Percentiles rank a stretch among this genome's conserved stretches.
phyloP scores from a whole-genome alignment of 2,329 filamentous ascomycete species.

The Neonectria sp. region DNA sequence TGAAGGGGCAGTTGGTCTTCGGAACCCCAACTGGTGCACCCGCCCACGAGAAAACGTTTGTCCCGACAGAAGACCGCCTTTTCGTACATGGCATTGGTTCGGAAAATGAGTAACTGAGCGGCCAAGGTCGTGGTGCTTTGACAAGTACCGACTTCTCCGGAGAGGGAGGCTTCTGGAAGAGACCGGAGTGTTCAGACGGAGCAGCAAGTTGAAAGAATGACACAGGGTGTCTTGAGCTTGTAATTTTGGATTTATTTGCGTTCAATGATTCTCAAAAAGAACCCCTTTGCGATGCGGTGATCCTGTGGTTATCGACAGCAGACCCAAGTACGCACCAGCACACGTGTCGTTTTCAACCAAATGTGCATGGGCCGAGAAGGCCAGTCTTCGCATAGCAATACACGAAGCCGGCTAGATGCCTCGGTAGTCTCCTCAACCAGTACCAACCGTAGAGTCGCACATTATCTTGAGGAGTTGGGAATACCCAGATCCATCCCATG shows the following conservation, averaged over 20 bases:
- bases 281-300: too few species aligned
- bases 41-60: conserved; percentile 16
- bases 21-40: conserved; percentile 15
- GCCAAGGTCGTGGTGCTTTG: too few species aligned
- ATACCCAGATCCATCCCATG: conserved; percentile 25
- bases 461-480: conserved; percentile 22
- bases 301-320: too few species aligned
- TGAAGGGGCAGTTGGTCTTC: conserved; percentile 34
- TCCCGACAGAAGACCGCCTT: conserved; percentile 9
- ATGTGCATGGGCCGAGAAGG: too few species aligned
- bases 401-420: neutral
- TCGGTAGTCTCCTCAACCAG: neutral
- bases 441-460: conserved; percentile 10
- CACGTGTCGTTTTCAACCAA: too few species aligned
- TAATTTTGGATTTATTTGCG: too few species aligned
- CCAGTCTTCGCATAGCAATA: too few species aligned
- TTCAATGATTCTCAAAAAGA: too few species aligned
- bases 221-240: too few species aligned
- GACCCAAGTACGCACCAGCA: too few species aligned
- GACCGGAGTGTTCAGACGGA: neutral
- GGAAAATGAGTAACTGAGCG: too few species aligned
- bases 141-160: neutral
- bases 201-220: too few species aligned
- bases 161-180: neutral
- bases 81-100: conserved; percentile 16